Conservation (phyloP, 1,284 basidiomycete species). For the Lignosus rhinocerotis region DNA sequence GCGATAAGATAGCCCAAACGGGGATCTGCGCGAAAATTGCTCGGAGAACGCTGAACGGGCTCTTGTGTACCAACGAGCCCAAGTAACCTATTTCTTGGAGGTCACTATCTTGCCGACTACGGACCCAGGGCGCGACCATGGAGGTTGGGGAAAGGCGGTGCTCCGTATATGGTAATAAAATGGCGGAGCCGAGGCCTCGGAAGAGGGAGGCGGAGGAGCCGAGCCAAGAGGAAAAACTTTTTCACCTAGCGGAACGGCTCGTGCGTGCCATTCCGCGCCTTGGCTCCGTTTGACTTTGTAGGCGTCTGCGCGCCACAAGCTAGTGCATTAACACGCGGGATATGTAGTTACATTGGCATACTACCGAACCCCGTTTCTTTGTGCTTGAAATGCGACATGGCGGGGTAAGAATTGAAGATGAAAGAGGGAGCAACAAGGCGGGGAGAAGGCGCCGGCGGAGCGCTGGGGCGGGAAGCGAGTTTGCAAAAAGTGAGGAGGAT, state of each 20-base stretch:
- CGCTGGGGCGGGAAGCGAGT: slow-evolving; percentile 18
- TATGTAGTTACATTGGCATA: not conserved
- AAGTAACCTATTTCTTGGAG: no score
- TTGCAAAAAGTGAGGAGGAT: slow-evolving; percentile 22
- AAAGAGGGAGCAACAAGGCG: not conserved
- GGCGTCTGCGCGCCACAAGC: not conserved
- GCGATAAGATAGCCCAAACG: slow-evolving; percentile 5
- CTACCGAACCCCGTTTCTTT: not conserved
- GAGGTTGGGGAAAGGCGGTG: not conserved
- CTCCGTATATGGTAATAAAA: slow-evolving; percentile 13
- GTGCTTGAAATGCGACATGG: not conserved
- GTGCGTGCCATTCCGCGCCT: slow-evolving; percentile 2
- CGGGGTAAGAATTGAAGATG: not conserved
- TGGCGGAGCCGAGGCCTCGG: slow-evolving; percentile 19
- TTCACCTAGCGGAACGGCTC: slow-evolving; percentile 17
- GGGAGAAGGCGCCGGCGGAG: slow-evolving; percentile 18
- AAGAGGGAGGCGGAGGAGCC: slow-evolving; percentile 28
- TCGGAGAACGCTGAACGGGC: no score
- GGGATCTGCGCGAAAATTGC: no score
- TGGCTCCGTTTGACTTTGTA: slow-evolving; percentile 20
- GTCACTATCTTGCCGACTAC: not conserved
- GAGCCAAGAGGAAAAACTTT: slow-evolving; percentile 31
- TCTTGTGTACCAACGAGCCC: no score
- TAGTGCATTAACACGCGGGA: not conserved
- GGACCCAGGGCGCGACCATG: not conserved